Conservation (phyloP, 192 early-diverging fungal genomes). For the Coemansia guatemalensis region DNA sequence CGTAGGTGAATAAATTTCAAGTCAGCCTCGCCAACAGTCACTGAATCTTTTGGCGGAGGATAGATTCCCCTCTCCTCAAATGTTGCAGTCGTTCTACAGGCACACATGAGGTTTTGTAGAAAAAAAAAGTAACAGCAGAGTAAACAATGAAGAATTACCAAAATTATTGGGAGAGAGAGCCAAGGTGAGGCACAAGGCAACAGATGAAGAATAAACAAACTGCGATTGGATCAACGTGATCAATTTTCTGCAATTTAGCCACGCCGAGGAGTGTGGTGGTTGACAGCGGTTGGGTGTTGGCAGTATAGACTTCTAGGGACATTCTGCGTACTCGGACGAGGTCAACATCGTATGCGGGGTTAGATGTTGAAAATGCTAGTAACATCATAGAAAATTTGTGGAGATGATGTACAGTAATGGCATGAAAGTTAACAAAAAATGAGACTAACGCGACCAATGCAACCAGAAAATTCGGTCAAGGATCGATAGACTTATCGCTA, state of each 20-base stretch:
- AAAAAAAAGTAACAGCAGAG: constrained; percentile 4
- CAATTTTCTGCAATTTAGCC: background rate
- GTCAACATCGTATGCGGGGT: too few species aligned
- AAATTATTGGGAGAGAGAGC: background rate
- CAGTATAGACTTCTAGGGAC: background rate
- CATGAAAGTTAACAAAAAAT: background rate
- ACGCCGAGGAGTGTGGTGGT: background rate
- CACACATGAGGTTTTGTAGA: constrained; percentile 19
- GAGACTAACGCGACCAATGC: too few species aligned
- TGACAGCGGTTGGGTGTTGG: background rate
- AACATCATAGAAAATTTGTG: too few species aligned
- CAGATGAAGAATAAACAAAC: too few species aligned
- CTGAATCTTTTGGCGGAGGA: constrained; percentile 37
- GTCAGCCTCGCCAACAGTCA: constrained; percentile 50
- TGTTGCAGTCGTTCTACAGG: constrained; percentile 19
- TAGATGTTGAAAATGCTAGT: too few species aligned
- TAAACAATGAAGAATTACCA: background rate
- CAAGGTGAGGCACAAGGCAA: background rate
- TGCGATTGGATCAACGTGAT: too few species aligned
- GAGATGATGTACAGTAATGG: background rate
- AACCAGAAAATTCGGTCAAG: too few species aligned
- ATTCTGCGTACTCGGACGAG: too few species aligned
- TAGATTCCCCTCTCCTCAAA: constrained; percentile 45
- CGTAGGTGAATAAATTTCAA: constrained; percentile 44
- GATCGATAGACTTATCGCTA: too few species aligned